Conservation (phyloP, 805 yeast species). For the Kluyveromyces aestuarii region DNA sequence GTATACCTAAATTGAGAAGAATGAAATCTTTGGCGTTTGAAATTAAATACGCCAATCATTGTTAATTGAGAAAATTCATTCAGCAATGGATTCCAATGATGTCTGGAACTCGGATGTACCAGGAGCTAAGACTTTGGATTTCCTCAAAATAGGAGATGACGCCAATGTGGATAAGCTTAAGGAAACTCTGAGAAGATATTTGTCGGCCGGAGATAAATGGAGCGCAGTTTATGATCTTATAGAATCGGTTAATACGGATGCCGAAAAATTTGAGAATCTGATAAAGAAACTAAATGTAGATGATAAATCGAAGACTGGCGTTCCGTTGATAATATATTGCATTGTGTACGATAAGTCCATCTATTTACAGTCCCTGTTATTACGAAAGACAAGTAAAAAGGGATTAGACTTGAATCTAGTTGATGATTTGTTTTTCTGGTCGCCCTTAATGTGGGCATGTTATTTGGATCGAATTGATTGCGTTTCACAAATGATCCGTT, state of each 20-base stretch:
- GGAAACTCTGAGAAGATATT: neutral
- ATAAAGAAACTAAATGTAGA: slow-evolving; percentile 12
- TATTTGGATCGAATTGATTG: slow-evolving; percentile 48
- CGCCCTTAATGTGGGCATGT: slow-evolving; percentile 86
- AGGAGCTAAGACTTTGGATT: neutral
- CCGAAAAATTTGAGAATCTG: slow-evolving; percentile 13
- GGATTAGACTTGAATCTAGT: slow-evolving; percentile 39
- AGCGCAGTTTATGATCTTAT: slow-evolving; percentile 15
- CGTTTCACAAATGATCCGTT: slow-evolving; percentile 46
- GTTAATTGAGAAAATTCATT: neutral
- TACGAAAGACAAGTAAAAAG: slow-evolving; percentile 11
- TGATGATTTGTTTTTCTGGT: slow-evolving; percentile 45
- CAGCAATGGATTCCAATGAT: slow-evolving; percentile 1
- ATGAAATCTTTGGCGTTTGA: neutral
- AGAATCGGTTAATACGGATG: slow-evolving; percentile 14
- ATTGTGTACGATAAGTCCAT: slow-evolving; percentile 43
- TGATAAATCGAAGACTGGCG: slow-evolving; percentile 29
- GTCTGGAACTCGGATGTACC: slow-evolving; percentile 3
- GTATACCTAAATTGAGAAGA: too few species aligned
- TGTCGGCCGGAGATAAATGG: slow-evolving; percentile 12
- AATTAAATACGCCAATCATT: neutral
- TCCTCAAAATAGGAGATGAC: neutral
- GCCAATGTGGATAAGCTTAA: neutral
- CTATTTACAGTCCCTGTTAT: slow-evolving; percentile 38
- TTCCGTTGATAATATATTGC: slow-evolving; percentile 43